phyloP scores from a whole-genome alignment of 768 basidiomycete genomes.

The Hypsizygus marmoreus region DNA sequence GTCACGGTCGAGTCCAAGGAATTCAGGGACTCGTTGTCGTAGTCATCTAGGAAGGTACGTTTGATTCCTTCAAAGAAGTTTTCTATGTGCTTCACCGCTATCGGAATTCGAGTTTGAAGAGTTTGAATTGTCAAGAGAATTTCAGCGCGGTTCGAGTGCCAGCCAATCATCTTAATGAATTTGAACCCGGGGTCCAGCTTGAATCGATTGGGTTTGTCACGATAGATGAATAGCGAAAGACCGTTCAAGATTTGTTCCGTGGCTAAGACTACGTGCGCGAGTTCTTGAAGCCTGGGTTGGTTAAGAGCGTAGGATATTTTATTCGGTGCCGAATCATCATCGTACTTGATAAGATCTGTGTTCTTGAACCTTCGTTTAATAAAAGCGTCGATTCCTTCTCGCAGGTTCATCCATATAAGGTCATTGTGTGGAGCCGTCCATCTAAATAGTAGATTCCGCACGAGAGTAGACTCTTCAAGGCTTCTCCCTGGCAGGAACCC shows the following conservation, averaged over 20 bases:
- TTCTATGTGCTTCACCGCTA: background rate
- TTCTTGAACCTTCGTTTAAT: too few species aligned
- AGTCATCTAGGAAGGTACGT: too few species aligned
- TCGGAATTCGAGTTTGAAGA: background rate
- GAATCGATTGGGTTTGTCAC: background rate
- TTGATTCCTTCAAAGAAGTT: background rate
- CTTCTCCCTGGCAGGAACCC: background rate
- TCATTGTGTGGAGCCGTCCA: background rate
- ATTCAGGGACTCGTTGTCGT: constrained; percentile 8
- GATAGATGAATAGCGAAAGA: background rate
- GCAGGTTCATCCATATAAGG: background rate
- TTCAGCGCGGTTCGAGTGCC: background rate
- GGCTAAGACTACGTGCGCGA: background rate
- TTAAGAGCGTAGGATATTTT: background rate
- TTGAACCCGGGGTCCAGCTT: background rate
- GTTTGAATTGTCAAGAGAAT: background rate
- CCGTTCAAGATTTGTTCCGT: too few species aligned
- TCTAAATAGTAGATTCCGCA: background rate
- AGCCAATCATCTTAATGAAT: background rate
- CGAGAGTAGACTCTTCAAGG: background rate
- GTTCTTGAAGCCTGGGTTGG: background rate
- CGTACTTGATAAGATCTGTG: too few species aligned
- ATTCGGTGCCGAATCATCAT: too few species aligned
- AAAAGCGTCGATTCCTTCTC: background rate
- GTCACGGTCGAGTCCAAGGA: constrained; percentile 9